A percentile compares a stretch with the other conserved stretches of the same genome.
Evolutionary conservation across 139 green algal genomes (phyloP).

Genomic region (Ulvella scutata): DNA sequence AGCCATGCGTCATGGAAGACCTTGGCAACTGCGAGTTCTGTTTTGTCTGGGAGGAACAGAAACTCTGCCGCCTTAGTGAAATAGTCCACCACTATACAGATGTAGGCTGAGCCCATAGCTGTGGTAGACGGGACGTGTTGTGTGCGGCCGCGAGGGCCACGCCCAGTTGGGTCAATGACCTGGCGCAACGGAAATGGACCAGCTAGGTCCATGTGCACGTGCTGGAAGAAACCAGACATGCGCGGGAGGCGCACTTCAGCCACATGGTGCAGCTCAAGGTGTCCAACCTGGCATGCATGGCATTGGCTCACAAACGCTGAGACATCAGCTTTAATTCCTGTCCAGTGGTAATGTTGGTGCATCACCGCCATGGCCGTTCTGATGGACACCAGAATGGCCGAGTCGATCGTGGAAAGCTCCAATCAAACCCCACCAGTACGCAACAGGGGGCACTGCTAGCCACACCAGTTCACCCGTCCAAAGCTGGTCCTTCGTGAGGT

Average conservation of each 20-base stretch:
- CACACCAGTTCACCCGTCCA: background rate
- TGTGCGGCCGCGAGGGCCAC: no score
- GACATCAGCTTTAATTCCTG: background rate
- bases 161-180: no score
- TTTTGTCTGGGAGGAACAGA: background rate
- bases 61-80: background rate
- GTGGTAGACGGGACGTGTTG: background rate
- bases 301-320: background rate
- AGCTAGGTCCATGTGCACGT: conserved; percentile 1
- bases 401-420: conserved; percentile 7
- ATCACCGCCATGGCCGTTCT: background rate
- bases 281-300: background rate
- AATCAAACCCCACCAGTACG: conserved; percentile 8
- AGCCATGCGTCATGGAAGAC: background rate
- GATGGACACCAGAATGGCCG: conserved; percentile 6
- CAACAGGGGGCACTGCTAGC: background rate
- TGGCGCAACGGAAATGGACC: background rate
- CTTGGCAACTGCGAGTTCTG: no score
- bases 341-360: conserved; percentile 9
- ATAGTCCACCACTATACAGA: background rate
- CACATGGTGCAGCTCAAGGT: background rate
- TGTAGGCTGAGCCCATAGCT: background rate
- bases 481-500: background rate
- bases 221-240: background rate
- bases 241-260: background rate